These are phyloP conservation scores for Stellera chamaejasme DNA, from an alignment of 345 rosid genomes.

Conservation along the genomic window DNA sequence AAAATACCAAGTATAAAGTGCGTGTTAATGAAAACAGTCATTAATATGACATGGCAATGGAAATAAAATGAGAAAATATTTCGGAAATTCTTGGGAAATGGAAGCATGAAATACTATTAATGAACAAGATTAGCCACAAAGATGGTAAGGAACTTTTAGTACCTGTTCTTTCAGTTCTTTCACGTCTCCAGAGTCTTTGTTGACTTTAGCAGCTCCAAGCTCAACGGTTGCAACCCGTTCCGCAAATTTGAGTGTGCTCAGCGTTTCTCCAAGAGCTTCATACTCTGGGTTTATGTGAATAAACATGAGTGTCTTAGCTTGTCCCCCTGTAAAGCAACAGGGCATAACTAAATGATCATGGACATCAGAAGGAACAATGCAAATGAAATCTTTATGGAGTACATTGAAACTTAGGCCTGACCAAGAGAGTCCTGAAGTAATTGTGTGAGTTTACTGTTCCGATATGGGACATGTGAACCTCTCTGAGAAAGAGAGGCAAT, in stretches of 20 bases:
- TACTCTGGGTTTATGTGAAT: constrained; percentile 86
- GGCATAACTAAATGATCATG: constrained; percentile 9
- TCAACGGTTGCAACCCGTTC: constrained; percentile 94
- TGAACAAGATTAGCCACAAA: neutral
- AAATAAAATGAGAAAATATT: neutral
- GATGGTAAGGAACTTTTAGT: neutral
- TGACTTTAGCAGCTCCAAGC: constrained; percentile 90
- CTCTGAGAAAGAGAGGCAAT: constrained; percentile 86
- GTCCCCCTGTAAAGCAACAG: constrained; percentile 56
- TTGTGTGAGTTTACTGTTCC: constrained; percentile 95
- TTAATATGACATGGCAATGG: neutral
- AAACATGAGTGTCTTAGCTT: constrained; percentile 98
- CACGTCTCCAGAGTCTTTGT: constrained; percentile 68
- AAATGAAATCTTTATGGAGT: neutral
- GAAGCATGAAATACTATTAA: neutral
- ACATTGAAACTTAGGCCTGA: constrained; percentile 16
- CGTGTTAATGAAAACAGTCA: neutral
- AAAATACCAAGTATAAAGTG: neutral
- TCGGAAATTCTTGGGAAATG: neutral
- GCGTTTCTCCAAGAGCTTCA: constrained; percentile 74
- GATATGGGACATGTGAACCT: constrained; percentile 77
- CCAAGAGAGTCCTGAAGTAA: constrained; percentile 97
- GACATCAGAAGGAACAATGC: constrained; percentile 2
- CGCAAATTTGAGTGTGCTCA: constrained; percentile 94
- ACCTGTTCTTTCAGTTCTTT: constrained; percentile 93